Conservation (phyloP, 2,329 filamentous ascomycete species). For the Apiospora koreana region DNA sequence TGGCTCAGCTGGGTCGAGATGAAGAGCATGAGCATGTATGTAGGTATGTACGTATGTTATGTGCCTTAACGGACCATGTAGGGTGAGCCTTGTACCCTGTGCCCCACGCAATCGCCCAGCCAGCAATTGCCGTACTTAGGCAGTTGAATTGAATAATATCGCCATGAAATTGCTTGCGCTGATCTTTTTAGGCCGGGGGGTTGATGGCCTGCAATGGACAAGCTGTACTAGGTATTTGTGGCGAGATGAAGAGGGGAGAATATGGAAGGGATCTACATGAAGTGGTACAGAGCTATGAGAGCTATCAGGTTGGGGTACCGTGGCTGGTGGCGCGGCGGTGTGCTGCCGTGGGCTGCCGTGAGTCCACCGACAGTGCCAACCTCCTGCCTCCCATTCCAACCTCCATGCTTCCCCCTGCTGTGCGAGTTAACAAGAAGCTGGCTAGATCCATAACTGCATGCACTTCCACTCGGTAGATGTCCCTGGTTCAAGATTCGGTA, state of each 20-base stretch:
- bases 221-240: background rate
- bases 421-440: background rate
- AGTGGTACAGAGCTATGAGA: background rate
- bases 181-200: background rate
- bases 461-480: background rate
- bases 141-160: background rate
- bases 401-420: background rate
- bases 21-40: background rate
- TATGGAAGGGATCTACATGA: constrained; percentile 1
- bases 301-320: background rate
- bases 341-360: background rate
- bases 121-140: background rate
- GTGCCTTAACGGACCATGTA: background rate
- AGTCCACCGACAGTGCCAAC: background rate
- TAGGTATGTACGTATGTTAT: background rate
- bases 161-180: background rate
- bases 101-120: background rate
- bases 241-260: background rate
- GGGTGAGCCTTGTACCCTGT: background rate
- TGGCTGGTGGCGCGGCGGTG: background rate
- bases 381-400: background rate
- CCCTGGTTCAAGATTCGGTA: background rate
- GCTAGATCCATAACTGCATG: background rate
- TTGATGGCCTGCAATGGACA: background rate
- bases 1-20: background rate